Percentiles rank a stretch among this genome's conserved stretches.
Conservation (phyloP, 495 filamentous ascomycete species). For the Penicillium ochrochloron region DNA sequence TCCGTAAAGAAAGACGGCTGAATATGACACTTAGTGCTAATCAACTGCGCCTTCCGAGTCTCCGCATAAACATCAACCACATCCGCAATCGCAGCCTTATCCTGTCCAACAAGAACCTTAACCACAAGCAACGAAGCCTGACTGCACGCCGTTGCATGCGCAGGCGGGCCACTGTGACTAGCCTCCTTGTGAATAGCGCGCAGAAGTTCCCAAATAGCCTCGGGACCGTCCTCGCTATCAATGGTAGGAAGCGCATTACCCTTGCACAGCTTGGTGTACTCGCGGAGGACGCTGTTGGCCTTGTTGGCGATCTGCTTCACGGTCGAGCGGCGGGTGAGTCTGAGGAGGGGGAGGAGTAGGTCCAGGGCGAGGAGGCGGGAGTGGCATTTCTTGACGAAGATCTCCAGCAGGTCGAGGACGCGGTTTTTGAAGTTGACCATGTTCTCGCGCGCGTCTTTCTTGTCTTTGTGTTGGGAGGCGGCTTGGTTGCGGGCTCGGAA, state of each 20-base stretch:
- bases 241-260: slow-evolving; percentile 51
- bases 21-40: slow-evolving; percentile 59
- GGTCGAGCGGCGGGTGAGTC: slow-evolving; percentile 61
- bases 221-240: slow-evolving; percentile 36
- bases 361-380: slow-evolving; percentile 65
- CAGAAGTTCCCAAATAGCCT: slow-evolving; percentile 62
- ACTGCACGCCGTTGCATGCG: slow-evolving; percentile 62
- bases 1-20: slow-evolving; percentile 69
- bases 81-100: slow-evolving; percentile 50
- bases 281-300: slow-evolving; percentile 67
- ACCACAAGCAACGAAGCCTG: slow-evolving; percentile 65
- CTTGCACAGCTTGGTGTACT: slow-evolving; percentile 73
- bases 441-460: slow-evolving; percentile 83
- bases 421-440: slow-evolving; percentile 95
- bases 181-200: slow-evolving; percentile 74
- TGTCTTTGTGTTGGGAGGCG: slow-evolving; percentile 73
- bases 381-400: slow-evolving; percentile 82
- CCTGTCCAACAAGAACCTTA: slow-evolving; percentile 60
- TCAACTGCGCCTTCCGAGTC: slow-evolving; percentile 58
- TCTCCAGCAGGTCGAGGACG: slow-evolving; percentile 82
- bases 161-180: slow-evolving; percentile 60
- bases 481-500: slow-evolving; percentile 73
- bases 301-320: slow-evolving; percentile 76
- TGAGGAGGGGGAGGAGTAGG: slow-evolving; percentile 68
- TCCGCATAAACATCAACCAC: slow-evolving; percentile 62